Base-by-base conservation (phyloP, 2,329 filamentous ascomycete species). In the Ophiocordyceps polyrhachis-furcata region DNA sequence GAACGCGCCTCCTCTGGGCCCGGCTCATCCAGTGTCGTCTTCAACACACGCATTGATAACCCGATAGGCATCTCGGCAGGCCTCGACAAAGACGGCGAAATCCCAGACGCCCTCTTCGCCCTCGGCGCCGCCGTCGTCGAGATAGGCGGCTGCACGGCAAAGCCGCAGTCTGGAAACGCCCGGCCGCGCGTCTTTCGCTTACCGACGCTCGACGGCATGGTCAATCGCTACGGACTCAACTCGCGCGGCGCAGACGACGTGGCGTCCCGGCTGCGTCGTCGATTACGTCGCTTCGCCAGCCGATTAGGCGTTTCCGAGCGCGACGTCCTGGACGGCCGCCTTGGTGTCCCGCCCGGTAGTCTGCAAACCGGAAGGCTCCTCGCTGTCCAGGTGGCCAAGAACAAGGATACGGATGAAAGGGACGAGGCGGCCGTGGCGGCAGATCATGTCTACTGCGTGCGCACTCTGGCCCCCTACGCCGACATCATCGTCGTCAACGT, bases 401-500 rank as follows among this genome's bases (percentile, higher is more conserved):
- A 96, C 67, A 96, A 95, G 69, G 71, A 76, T 42, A 98, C 91
- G 0, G 78, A 86, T 19, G 88, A 93, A 57, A 70, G 71, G 42
- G 85, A 96, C 57, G 81, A 94, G 48, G 74, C 81, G 40, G 88
- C 87, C 29, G 81, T 96, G 43, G 71, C 74, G 21, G 75, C 81
- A 53, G 76, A 81, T 58, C 95, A 96, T 58, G 83, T 91, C n/a
- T 84, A 83, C 61, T 94, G 89, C 55, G 88, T 95, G 4, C 70
- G 82, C 45, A 73, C 79, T 41, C 67, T 98, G 35, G 91, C 82
- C 4, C 81, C 73, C 43, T 98, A 94, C 58, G 87, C 91, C 12
- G 91, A 98, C 56, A 82, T 98, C 32, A 67, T 98, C n/a, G 89
- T 96, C 8, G 91, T 98, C 56, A 98, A 98, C 55, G 91, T 98